phyloP scores from a whole-genome alignment of 2,329 filamentous ascomycete species.

The Colletotrichum zoysiae region DNA sequence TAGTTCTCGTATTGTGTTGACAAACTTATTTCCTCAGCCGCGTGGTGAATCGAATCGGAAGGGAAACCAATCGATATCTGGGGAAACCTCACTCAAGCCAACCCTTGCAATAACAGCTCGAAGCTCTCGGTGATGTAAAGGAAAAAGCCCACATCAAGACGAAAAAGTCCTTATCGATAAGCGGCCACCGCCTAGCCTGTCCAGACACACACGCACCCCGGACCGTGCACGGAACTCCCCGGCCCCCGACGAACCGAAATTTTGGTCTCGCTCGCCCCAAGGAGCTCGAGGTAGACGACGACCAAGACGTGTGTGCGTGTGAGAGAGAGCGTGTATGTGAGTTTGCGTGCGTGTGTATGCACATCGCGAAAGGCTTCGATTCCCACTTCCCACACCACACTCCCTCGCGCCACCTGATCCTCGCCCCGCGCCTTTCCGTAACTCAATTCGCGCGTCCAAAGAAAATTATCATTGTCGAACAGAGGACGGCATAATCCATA shows the following conservation, averaged over 20 bases:
- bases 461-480: too few relatives aligned
- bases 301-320: background rate
- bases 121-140: conserved; percentile 35
- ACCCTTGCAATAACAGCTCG: conserved; percentile 6
- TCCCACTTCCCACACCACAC: background rate
- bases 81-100: background rate
- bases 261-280: conserved; percentile 24
- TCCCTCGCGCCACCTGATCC: background rate
- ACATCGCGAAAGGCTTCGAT: background rate
- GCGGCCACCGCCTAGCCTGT: background rate
- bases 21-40: background rate
- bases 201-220: background rate
- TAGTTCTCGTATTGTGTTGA: too few relatives aligned
- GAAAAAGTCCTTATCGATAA: conserved; percentile 40
- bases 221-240: conserved; percentile 36
- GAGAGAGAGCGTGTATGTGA: background rate
- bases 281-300: background rate
- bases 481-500: background rate
- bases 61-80: background rate
- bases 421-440: background rate
- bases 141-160: background rate
- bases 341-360: background rate
- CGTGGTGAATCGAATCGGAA: background rate
- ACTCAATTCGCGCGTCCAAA: background rate
- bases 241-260: conserved; percentile 36